Conservation (phyloP, 352 stramenopile genomes). For the Pythium aphanidermatum region DNA sequence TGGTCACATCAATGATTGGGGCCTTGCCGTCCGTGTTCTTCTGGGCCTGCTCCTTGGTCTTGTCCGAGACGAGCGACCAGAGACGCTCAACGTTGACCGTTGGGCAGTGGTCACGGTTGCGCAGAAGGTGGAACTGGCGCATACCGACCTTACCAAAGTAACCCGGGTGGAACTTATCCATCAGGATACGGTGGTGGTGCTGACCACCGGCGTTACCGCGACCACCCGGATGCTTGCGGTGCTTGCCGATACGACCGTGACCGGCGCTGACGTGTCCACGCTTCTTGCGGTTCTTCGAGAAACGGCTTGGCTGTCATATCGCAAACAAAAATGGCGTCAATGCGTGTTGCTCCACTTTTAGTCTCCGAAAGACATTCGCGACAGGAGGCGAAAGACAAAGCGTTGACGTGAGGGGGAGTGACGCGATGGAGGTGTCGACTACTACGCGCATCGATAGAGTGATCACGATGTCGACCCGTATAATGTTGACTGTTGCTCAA, state of each 20-base stretch:
- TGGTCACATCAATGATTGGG: slow-evolving; percentile 98
- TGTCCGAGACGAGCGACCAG: slow-evolving; percentile 97
- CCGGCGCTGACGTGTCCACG: slow-evolving; percentile 98
- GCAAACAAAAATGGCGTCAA: slow-evolving; percentile 1
- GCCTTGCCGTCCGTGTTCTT: slow-evolving; percentile 94
- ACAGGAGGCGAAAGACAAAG: background rate
- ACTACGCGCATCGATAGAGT: too few relatives aligned
- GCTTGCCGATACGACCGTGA: slow-evolving; percentile 99
- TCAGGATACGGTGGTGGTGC: slow-evolving; percentile 99
- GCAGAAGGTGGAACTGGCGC: slow-evolving; percentile 98
- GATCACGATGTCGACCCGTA: too few relatives aligned
- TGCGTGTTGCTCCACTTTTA: background rate
- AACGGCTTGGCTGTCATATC: slow-evolving; percentile 63
- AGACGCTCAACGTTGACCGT: slow-evolving; percentile 99
- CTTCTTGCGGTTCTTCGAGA: slow-evolving; percentile 99
- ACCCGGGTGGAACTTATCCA: slow-evolving; percentile 99
- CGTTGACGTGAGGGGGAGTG: too few relatives aligned
- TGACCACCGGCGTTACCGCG: slow-evolving; percentile 99
- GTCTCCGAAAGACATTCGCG: background rate
- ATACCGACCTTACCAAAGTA: slow-evolving; percentile 99
- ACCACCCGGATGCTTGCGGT: slow-evolving; percentile 99
- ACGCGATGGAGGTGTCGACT: too few relatives aligned
- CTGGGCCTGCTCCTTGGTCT: slow-evolving; percentile 97
- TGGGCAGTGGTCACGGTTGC: slow-evolving; percentile 96
- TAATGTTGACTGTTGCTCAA: too few relatives aligned